A percentile compares a stretch with the other conserved stretches of the same genome.
phyloP scores from a whole-genome alignment of 176 grass and related monocot species.

The barley (Hordeum vulgare) region MorexV3_pseudomolecules_assembly NC_058519.1:372880405-372880904 shows the following conservation, averaged over 20 bases:
- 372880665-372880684: no score
- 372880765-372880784: neutral
- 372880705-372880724: neutral
- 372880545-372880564: neutral
- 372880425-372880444: neutral
- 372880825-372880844: neutral
- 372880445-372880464: neutral
- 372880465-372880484: neutral
- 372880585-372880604: neutral
- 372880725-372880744: neutral
- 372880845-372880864: neutral
- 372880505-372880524: neutral
- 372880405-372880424: conserved; percentile 9
- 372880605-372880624: neutral
- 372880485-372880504: neutral
- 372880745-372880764: neutral
- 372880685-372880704: no score
- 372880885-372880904: conserved; percentile 95
- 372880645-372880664: no score
- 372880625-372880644: no score
- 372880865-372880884: conserved; percentile 11
- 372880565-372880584: neutral
- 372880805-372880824: conserved; percentile 3
- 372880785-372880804: neutral
- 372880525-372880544: neutral